Evolutionary conservation across 352 stramenopile species (phyloP).

Genomic region (Pythium sukuiense): DNA sequence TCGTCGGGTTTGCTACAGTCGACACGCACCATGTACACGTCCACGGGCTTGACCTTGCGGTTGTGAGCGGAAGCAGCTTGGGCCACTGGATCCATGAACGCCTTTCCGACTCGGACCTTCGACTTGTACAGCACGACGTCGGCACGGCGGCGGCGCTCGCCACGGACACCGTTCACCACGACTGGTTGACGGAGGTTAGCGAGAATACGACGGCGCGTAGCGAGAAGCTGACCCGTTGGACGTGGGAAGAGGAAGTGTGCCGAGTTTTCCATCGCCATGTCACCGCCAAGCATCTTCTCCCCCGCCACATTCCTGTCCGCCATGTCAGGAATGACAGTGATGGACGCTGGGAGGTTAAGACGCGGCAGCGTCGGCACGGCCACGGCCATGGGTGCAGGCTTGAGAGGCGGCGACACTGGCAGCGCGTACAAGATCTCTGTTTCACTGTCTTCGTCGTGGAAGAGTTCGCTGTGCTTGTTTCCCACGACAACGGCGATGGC

Average conservation of each 20-base stretch:
- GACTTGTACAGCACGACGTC: constrained; percentile 53
- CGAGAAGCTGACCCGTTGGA: constrained; percentile 17
- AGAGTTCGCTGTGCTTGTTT: constrained; percentile 21
- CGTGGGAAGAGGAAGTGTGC: not conserved
- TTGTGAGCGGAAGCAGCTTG: constrained; percentile 6
- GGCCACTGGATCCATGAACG: constrained; percentile 44
- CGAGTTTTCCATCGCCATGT: not conserved
- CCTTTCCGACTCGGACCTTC: constrained; percentile 78
- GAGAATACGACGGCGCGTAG: constrained; percentile 44
- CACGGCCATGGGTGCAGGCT: constrained; percentile 10
- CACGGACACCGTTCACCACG: constrained; percentile 53
- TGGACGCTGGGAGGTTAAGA: constrained; percentile 19
- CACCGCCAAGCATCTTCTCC: constrained; percentile 3
- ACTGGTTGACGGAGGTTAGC: constrained; percentile 39
- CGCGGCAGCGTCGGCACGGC: constrained; percentile 32
- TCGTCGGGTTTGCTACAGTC: constrained; percentile 56
- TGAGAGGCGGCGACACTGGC: constrained; percentile 27
- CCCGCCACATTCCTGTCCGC: not conserved
- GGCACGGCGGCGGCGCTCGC: constrained; percentile 52
- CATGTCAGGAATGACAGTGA: constrained; percentile 12
- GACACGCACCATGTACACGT: constrained; percentile 77
- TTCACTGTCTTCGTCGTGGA: constrained; percentile 24
- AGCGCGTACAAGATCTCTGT: not conserved
- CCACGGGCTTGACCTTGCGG: constrained; percentile 39
- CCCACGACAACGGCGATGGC: constrained; percentile 11